phyloP scores from a whole-genome alignment of 148 eudicot genomes.

The Oxyria digyna region DNA sequence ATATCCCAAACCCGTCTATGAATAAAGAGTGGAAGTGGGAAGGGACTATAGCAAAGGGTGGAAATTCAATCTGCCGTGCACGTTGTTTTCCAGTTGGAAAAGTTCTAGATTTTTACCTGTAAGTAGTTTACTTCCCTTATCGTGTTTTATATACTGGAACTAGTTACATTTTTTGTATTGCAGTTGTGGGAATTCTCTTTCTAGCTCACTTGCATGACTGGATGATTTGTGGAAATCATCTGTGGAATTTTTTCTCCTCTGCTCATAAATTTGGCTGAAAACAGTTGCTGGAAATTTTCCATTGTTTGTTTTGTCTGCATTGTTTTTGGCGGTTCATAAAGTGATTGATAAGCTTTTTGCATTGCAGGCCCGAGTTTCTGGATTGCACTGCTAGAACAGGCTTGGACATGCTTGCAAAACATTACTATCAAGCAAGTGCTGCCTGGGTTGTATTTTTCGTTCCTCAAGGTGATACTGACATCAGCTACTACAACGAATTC shows the following conservation, averaged over 20 bases:
- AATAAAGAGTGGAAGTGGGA: slow-evolving; percentile 78
- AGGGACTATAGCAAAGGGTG: slow-evolving; percentile 83
- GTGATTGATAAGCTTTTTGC: slow-evolving; percentile 7
- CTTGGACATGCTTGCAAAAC: slow-evolving; percentile 79
- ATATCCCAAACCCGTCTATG: slow-evolving; percentile 24
- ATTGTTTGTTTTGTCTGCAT: not conserved
- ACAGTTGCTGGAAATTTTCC: not conserved
- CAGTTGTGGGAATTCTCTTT: not conserved
- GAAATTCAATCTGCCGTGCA: slow-evolving; percentile 73
- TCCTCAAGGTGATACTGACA: slow-evolving; percentile 67
- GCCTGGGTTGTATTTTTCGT: slow-evolving; percentile 82
- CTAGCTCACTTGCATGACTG: not conserved
- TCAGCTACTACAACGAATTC: slow-evolving; percentile 66
- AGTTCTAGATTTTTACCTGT: slow-evolving; percentile 58
- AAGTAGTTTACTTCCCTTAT: slow-evolving; percentile 22
- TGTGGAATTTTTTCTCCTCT: no score
- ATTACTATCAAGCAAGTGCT: slow-evolving; percentile 66
- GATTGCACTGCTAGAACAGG: slow-evolving; percentile 88
- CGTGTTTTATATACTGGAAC: not conserved
- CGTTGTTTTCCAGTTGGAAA: slow-evolving; percentile 90
- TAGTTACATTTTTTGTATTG: not conserved
- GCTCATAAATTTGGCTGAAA: no score
- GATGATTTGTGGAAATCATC: not conserved
- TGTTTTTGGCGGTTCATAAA: not conserved
- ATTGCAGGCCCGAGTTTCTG: slow-evolving; percentile 60